Conservation (phyloP, 2,329 filamentous ascomycete species). For the Penicillium aurantiogriseum region DNA sequence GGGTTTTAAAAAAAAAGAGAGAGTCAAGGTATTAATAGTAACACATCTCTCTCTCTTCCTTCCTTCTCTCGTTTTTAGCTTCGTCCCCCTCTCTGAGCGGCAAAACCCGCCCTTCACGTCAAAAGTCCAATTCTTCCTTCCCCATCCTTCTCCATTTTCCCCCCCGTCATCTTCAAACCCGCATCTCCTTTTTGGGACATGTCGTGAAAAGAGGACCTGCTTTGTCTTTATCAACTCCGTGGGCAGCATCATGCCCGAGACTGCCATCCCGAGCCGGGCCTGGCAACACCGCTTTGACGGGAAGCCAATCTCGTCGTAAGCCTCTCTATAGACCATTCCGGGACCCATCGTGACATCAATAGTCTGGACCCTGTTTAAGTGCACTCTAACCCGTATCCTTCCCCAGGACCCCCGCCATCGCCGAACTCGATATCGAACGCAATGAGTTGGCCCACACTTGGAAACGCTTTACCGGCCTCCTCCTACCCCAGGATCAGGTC, state of each 20-base stretch:
- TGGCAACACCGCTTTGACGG: constrained; percentile 33
- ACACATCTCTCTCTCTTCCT: constrained; percentile 5
- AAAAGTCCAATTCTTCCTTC: constrained; percentile 10
- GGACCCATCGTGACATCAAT: background rate
- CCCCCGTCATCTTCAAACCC: constrained; percentile 10
- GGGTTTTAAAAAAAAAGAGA: background rate
- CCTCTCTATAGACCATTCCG: background rate
- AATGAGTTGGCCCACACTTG: constrained; percentile 39
- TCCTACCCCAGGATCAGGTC: constrained; percentile 31
- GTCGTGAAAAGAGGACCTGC: constrained; percentile 11
- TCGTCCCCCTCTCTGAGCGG: constrained; percentile 13
- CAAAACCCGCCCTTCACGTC: constrained; percentile 19
- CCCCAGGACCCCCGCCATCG: constrained; percentile 31
- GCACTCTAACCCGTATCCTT: background rate
- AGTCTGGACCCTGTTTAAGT: background rate
- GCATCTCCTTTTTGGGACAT: constrained; percentile 14
- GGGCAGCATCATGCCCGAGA: constrained; percentile 23
- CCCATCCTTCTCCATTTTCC: background rate
- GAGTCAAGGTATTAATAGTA: constrained; percentile 13
- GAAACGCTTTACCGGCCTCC: constrained; percentile 34
- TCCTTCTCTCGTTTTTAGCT: constrained; percentile 4
- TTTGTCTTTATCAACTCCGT: constrained; percentile 3
- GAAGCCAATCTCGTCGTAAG: constrained; percentile 32
- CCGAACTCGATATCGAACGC: constrained; percentile 39
- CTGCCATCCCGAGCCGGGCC: constrained; percentile 2